Evolutionary conservation across 1,284 basidiomycete species (phyloP).

Genomic region (Papiliotrema nemorosa): DNA sequence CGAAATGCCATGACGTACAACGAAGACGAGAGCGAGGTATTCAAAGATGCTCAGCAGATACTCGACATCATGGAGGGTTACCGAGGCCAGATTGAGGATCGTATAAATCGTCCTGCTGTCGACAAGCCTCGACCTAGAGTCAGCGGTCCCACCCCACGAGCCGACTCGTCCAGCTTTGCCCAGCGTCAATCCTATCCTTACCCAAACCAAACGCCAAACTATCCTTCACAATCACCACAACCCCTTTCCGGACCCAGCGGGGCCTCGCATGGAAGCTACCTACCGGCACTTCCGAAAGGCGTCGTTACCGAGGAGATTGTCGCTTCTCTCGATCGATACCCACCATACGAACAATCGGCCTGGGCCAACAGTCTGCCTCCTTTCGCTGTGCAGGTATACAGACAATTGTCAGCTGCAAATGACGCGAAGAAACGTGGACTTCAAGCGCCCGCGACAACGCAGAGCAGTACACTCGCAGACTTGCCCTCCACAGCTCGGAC

Average conservation of each 20-base stretch:
- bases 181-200: neutral
- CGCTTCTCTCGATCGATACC: slow-evolving; percentile 37
- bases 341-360: slow-evolving; percentile 36
- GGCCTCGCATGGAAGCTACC: slow-evolving; percentile 10
- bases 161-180: neutral
- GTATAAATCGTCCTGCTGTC: neutral
- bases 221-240: neutral
- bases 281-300: slow-evolving; percentile 38
- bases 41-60: slow-evolving; percentile 70
- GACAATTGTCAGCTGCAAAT: slow-evolving; percentile 28
- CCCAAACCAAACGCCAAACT: neutral
- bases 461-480: slow-evolving; percentile 4
- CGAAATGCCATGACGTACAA: slow-evolving; percentile 89
- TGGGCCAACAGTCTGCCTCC: slow-evolving; percentile 38
- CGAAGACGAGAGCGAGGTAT: slow-evolving; percentile 77
- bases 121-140: neutral
- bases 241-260: neutral
- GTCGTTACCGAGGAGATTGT: slow-evolving; percentile 45
- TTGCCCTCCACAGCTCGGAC: slow-evolving; percentile 7
- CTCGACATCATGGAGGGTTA: slow-evolving; percentile 16
- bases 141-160: neutral
- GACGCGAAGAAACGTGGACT: slow-evolving; percentile 29
- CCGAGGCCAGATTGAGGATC: neutral
- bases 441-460: neutral
- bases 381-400: slow-evolving; percentile 29